Conservation (phyloP, 176 grass and related monocot species). For the Hsuehochloa calcarea region DNA sequence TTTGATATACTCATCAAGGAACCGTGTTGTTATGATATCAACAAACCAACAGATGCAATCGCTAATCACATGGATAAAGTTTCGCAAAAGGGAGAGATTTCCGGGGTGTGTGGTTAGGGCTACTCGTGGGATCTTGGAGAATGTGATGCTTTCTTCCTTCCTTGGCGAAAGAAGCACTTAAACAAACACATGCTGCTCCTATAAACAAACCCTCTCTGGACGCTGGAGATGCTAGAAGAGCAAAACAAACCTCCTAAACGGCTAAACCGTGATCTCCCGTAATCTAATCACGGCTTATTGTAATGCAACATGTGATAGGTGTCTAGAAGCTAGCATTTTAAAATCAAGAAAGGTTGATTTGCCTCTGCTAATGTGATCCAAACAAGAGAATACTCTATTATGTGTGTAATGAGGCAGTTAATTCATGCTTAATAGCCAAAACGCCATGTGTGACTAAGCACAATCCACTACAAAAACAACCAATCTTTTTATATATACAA, state of each 20-base stretch:
- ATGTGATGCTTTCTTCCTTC: slow-evolving; percentile 41
- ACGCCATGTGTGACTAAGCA: background rate
- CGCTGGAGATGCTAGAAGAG: slow-evolving; percentile 18
- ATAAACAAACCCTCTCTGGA: slow-evolving; percentile 21
- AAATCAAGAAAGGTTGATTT: background rate
- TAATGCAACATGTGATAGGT: slow-evolving; percentile 13
- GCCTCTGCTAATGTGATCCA: slow-evolving; percentile 10
- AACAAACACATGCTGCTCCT: background rate
- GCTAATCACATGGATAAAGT: slow-evolving; percentile 49
- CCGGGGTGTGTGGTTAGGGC: background rate
- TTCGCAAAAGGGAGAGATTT: slow-evolving; percentile 31
- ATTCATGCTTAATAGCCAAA: background rate
- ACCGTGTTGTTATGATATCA: slow-evolving; percentile 32
- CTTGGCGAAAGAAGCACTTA: background rate
- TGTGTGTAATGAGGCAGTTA: background rate
- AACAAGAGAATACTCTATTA: background rate
- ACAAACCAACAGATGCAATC: slow-evolving; percentile 24
- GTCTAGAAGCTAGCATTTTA: slow-evolving; percentile 20
- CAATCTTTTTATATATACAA: background rate
- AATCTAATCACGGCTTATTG: slow-evolving; percentile 30
- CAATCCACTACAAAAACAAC: background rate
- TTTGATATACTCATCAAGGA: background rate
- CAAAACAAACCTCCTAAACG: slow-evolving; percentile 29
- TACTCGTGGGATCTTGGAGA: slow-evolving; percentile 50
- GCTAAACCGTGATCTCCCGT: slow-evolving; percentile 43